phyloP scores from a whole-genome alignment of 805 yeast species.

The Barnettozyma wickerhamii region DNA sequence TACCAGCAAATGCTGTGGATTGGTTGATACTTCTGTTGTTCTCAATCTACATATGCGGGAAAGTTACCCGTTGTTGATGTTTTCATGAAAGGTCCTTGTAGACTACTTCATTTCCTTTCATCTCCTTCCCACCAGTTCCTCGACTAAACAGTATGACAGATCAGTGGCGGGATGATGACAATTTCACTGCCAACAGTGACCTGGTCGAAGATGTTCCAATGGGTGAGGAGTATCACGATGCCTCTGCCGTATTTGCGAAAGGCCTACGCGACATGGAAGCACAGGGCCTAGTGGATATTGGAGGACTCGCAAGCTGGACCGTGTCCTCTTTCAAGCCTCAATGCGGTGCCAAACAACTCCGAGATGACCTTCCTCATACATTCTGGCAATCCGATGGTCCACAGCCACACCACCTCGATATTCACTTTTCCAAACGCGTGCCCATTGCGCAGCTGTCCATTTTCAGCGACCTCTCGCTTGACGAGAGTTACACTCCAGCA shows the following conservation, averaged over 20 bases:
- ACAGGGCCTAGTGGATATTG: constrained; percentile 65
- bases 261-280: constrained; percentile 49
- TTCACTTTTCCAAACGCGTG: constrained; percentile 77
- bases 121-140: too few species aligned
- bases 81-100: too few species aligned
- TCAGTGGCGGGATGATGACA: constrained; percentile 28
- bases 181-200: constrained; percentile 1
- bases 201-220: constrained; percentile 3
- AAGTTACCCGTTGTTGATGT: too few species aligned
- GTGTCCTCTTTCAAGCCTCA: constrained; percentile 74
- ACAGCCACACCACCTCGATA: constrained; percentile 78
- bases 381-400: constrained; percentile 97
- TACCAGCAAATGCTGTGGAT: too few species aligned
- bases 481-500: constrained; percentile 92
- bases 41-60: too few species aligned
- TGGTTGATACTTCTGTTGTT: too few species aligned
- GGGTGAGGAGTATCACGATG: constrained; percentile 12
- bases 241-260: constrained; percentile 13
- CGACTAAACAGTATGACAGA: too few species aligned
- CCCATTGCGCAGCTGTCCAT: constrained; percentile 63
- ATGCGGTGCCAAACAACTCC: constrained; percentile 62
- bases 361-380: constrained; percentile 65
- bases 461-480: constrained; percentile 64
- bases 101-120: too few species aligned
- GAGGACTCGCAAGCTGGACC: constrained; percentile 80